These are phyloP conservation scores for Suhomyces faveliae DNA, from an alignment of 805 yeast species.

Conservation along the genomic window DNA sequence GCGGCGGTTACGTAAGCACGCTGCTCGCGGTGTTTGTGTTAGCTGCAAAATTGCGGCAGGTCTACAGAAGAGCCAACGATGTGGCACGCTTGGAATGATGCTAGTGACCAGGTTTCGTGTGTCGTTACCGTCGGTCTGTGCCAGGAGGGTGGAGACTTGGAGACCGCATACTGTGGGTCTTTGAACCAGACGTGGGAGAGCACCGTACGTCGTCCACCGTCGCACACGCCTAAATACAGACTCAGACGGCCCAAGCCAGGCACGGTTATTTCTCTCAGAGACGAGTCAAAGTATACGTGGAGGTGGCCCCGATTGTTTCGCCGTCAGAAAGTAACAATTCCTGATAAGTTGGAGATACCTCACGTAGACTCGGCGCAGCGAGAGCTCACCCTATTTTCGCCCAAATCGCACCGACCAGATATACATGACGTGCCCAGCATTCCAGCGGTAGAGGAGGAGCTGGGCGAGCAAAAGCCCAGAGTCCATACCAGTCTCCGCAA, in stretches of 20 bases:
- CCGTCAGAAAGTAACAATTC: too few relatives aligned
- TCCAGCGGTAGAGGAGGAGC: constrained; percentile 7
- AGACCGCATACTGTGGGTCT: background rate
- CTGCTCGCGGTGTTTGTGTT: background rate
- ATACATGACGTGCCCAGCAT: constrained; percentile 23
- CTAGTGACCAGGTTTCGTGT: constrained; percentile 1
- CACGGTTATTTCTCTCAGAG: background rate
- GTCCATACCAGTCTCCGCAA: background rate
- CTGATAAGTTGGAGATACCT: too few relatives aligned
- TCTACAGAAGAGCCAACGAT: background rate
- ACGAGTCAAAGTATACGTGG: background rate
- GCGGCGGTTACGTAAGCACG: background rate
- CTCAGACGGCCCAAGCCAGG: background rate
- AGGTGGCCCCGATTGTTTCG: background rate
- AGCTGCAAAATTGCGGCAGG: background rate
- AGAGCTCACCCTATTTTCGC: constrained; percentile 26
- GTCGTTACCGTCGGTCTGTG: too few relatives aligned
- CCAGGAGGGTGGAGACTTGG: background rate
- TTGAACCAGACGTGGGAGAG: background rate
- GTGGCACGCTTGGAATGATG: background rate
- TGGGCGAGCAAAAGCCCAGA: background rate
- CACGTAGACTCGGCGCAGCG: background rate
- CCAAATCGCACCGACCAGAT: constrained; percentile 23
- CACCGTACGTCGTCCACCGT: background rate
- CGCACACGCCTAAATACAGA: background rate